Evolutionary conservation across 345 rosid genomes (phyloP), one percentile per base, ranked within the genome.

Genomic region (Pelargonium nanum): DNA sequence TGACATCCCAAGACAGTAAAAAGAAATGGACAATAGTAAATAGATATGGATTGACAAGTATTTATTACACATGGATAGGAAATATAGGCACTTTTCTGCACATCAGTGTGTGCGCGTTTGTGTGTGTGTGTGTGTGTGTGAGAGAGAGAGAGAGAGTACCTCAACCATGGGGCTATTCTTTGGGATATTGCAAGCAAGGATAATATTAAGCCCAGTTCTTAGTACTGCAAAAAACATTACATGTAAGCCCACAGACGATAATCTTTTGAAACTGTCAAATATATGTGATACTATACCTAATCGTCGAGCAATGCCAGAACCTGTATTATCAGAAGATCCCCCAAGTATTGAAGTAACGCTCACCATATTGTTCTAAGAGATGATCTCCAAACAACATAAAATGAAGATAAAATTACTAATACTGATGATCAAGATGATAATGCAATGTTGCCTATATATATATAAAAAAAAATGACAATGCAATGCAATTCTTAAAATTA

Each of bases 301-400:
- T 68, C 99, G 76, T 51, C 94, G 86, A 26, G 96, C 98, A 67
- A 89, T 87, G 63, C 93, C 86, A 4, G 91, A 73, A n/a, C 97
- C 96, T 32, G 87, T 78, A 74, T 87, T 87, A 69, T 93, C 97
- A 64, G 97, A 82, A 73, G 75, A 68, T 62, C 97, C 96, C 54
- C 91, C 94, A 56, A 89, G 83, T 34, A 93, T 56, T 26, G 89
- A 82, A 64, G 87, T 65, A 25, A 85, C 94, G 68, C 91, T 81
- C 53, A 84, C 97, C 10, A 78, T 60, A 66, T 87, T 81, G 57
- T 65, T 80, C 98, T 89, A 74, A 56, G 30, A 40, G 48, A 30
- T 30, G 40, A 30, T 30, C 9, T 5, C 10, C 24, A 72, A 2
- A 9, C 21, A 52, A n/a, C 22, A 4, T 5, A 53, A 45, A 19